phyloP scores from a whole-genome alignment of 768 basidiomycete genomes.

The Podaxis sp. region DNA sequence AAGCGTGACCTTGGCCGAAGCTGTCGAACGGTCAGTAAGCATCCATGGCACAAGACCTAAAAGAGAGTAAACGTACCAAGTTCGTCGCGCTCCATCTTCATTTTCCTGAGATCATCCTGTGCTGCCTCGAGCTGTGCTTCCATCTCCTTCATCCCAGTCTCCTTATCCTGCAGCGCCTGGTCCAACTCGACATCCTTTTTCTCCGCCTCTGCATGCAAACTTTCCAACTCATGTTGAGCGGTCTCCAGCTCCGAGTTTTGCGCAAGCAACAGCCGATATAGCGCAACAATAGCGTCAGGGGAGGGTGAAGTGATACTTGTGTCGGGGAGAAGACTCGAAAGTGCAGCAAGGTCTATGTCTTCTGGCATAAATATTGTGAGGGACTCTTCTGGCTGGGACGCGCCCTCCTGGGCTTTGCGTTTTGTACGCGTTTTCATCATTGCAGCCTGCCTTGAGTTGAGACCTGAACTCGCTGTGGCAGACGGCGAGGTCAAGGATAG shows the following conservation, averaged over 20 bases:
- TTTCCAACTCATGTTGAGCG: slow-evolving; percentile 63
- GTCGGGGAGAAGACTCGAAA: slow-evolving; percentile 60
- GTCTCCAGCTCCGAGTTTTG: slow-evolving; percentile 54
- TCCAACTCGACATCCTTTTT: slow-evolving; percentile 81
- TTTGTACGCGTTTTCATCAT: slow-evolving; percentile 59
- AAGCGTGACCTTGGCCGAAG: background rate
- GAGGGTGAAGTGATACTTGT: slow-evolving; percentile 50
- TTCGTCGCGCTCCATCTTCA: slow-evolving; percentile 61
- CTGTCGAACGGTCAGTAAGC: background rate
- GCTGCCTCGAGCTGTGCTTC: slow-evolving; percentile 47
- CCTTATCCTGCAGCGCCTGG: slow-evolving; percentile 77
- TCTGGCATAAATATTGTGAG: slow-evolving; percentile 51
- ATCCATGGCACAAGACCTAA: background rate
- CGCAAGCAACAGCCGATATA: slow-evolving; percentile 60
- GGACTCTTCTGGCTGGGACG: slow-evolving; percentile 30
- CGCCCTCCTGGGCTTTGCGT: slow-evolving; percentile 43
- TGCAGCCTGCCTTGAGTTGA: slow-evolving; percentile 6
- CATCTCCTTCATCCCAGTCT: slow-evolving; percentile 53
- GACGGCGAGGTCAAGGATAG: slow-evolving; percentile 30
- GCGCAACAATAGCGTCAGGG: slow-evolving; percentile 51
- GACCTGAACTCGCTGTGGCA: slow-evolving; percentile 28
- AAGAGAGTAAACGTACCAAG: slow-evolving; percentile 44
- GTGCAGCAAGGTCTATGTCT: slow-evolving; percentile 61
- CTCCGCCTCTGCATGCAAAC: slow-evolving; percentile 59
- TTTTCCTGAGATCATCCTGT: slow-evolving; percentile 50